These are phyloP conservation scores for Gonium pectorale DNA, from an alignment of 139 green algal species.

Conservation along the genomic window DNA sequence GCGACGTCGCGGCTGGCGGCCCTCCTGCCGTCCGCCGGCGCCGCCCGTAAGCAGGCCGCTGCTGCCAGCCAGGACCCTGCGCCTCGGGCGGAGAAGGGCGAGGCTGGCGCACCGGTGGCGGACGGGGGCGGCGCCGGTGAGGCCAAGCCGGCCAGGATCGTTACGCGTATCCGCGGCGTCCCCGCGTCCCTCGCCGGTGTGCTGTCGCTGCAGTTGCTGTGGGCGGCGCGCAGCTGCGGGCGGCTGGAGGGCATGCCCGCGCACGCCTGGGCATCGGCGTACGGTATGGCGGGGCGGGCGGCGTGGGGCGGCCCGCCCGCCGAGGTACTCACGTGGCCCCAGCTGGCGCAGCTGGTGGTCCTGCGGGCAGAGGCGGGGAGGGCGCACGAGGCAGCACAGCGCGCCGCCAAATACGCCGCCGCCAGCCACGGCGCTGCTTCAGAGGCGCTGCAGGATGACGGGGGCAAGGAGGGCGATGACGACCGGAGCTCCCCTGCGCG, in stretches of 20 bases:
- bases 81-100: no score
- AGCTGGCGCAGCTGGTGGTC: constrained; percentile 26
- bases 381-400: no score
- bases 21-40: not conserved
- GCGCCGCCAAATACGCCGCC: no score
- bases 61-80: no score
- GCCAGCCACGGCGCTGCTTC: no score
- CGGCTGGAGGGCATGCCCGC: not conserved
- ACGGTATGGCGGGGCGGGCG: not conserved
- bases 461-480: not conserved
- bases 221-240: not conserved
- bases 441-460: not conserved
- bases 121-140: no score
- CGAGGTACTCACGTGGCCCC: not conserved
- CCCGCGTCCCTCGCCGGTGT: no score
- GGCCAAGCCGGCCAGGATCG: no score
- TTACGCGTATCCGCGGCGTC: no score
- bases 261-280: not conserved
- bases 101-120: no score
- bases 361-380: not conserved
- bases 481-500: not conserved
- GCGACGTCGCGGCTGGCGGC: not conserved
- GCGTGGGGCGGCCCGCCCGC: no score
- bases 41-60: no score
- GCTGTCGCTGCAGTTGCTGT: constrained; percentile 25